Evolutionary conservation across 208 protist species (phyloP), one percentile per base, ranked within the genome.

Genomic region (Tritrichomonas foetus): DNA sequence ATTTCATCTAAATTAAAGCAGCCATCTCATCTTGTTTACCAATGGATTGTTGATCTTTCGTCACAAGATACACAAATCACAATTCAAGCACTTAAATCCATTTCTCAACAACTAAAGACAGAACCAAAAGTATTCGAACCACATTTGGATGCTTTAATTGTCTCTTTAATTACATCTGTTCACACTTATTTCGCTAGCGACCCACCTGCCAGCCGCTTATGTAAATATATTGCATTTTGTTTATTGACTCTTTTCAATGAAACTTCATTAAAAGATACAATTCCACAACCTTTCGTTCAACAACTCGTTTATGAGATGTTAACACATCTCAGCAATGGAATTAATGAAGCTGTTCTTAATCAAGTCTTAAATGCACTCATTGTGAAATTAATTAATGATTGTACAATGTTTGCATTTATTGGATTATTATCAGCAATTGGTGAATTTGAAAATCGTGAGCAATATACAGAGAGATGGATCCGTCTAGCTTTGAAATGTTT

Each of bases 181-280:
- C 78, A 89, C 30, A 89, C 47, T 20, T 55, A 53, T 39, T 89
- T 89, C 27, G 27, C 41, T 27, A 89, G 14, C 20, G 47, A 44
- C 33, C 41, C 33, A 16, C 74, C 74, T 47, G 33, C 74, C 30
- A 89, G 8, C 8, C 44, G 78, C 33, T 39, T 61, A 20, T 89
- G 47, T 20, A 89, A 89, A 89, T 89, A 89, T 47, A 57, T 89
- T n/a, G 41, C 78, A 53, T 89, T 89, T 47, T 89, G 78, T 57
- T 57, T 89, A 36, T 50, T 89, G 3, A 89, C 78, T 57, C 30
- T 89, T 5, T 89, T 89, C 30, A 57, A 30, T 57, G 78, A 89
- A 39, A 89, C 78, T 1, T 39, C 44, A 50, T 39, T 89, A 39
- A 44, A 44, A 44, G 16, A 44, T 8, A n/a, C 25, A 30, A 89